Conservation (phyloP, 2,329 filamentous ascomycete genomes). For the Verticillium klebahnii region DNA sequence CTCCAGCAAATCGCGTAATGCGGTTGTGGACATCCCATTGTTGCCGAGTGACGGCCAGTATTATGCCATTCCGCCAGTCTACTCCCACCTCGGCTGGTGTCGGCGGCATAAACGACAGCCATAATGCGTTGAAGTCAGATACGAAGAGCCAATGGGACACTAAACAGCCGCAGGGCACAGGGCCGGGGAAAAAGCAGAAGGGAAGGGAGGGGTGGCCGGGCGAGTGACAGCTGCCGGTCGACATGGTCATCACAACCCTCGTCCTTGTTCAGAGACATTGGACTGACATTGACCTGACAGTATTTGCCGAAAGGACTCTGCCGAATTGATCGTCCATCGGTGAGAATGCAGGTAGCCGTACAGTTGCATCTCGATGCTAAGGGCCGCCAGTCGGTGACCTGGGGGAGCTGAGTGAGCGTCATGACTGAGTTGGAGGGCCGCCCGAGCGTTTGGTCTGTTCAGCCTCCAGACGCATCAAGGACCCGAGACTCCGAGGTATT, state of each 20-base stretch:
- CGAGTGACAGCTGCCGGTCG: not conserved
- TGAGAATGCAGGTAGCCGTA: not conserved
- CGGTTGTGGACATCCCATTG: not conserved
- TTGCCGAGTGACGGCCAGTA: not conserved
- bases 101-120: not conserved
- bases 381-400: not conserved
- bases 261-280: not conserved
- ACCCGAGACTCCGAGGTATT: not conserved
- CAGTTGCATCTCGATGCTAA: not conserved
- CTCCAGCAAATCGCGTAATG: not conserved
- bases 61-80: not conserved
- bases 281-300: not conserved
- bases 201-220: not conserved
- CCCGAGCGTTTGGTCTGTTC: not conserved
- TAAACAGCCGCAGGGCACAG: not conserved
- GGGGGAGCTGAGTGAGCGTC: not conserved
- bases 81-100: not conserved
- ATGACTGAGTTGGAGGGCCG: not conserved
- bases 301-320: not conserved
- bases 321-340: not conserved
- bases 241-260: not conserved
- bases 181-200: not conserved
- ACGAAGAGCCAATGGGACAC: not conserved
- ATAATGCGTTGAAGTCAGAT: no score
- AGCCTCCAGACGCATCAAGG: not conserved